Percentiles rank a stretch among this genome's conserved stretches.
phyloP scores from a whole-genome alignment of 768 basidiomycete species.

The Zangia roseola region DNA sequence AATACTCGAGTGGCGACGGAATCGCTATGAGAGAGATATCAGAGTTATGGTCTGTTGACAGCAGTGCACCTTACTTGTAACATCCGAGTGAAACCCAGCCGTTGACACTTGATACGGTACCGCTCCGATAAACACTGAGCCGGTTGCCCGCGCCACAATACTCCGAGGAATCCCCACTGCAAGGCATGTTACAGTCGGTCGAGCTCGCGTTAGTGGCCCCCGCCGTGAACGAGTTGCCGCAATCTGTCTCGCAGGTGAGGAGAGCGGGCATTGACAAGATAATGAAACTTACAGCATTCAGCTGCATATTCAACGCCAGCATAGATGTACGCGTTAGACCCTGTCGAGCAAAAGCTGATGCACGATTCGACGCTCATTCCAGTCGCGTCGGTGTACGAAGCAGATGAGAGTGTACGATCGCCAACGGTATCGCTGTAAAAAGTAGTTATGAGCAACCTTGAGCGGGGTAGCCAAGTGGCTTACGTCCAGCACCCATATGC shows the following conservation, averaged over 20 bases:
- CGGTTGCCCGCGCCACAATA: constrained; percentile 59
- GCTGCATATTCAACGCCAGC: constrained; percentile 70
- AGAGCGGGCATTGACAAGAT: not conserved
- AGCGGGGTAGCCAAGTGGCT: constrained; percentile 10
- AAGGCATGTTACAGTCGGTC: constrained; percentile 60
- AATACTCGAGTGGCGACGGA: constrained; percentile 33
- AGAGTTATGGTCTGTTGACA: not conserved
- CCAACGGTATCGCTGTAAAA: constrained; percentile 50
- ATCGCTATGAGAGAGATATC: constrained; percentile 30
- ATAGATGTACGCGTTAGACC: constrained; percentile 45
- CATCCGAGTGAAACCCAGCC: constrained; percentile 75
- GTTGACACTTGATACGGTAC: constrained; percentile 55
- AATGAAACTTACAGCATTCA: constrained; percentile 55
- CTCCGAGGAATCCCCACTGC: constrained; percentile 57
- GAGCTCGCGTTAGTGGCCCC: constrained; percentile 43
- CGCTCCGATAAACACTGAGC: constrained; percentile 66
- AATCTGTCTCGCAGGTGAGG: constrained; percentile 43
- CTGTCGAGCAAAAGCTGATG: constrained; percentile 41
- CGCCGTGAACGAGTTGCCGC: constrained; percentile 53
- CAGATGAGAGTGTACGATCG: constrained; percentile 56
- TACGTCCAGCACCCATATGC: constrained; percentile 64
- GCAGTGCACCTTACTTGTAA: constrained; percentile 49
- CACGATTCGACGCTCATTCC: constrained; percentile 64
- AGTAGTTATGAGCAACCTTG: constrained; percentile 14
- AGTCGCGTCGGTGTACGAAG: constrained; percentile 42